Percentiles rank a stretch among this genome's conserved stretches.
Conservation (phyloP, 163 green algal genomes). For the Prototheca stagnorum region DNA sequence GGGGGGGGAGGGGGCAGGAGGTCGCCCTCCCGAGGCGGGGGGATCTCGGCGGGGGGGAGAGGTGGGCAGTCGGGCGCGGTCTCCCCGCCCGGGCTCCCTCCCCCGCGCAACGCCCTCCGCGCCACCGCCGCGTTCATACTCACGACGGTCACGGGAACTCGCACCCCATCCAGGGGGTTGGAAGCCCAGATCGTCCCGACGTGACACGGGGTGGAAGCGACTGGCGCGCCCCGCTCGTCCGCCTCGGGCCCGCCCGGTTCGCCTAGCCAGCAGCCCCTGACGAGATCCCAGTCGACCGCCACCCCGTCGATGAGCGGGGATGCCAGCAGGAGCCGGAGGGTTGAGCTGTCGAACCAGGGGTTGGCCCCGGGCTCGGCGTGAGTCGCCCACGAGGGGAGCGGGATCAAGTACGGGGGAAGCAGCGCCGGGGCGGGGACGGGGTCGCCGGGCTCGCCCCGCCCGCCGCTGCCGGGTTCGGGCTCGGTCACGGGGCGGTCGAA, state of each 20-base stretch:
- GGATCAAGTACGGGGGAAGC: slow-evolving; percentile 4
- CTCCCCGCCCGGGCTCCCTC: neutral
- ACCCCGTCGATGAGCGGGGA: slow-evolving; percentile 25
- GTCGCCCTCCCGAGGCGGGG: neutral
- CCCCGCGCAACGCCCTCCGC: neutral
- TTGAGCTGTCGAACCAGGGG: slow-evolving; percentile 16
- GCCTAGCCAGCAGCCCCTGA: neutral
- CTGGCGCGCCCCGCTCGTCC: neutral
- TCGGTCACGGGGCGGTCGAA: slow-evolving; percentile 11
- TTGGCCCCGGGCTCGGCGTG: slow-evolving; percentile 36
- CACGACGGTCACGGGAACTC: neutral
- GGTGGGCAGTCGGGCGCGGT: neutral
- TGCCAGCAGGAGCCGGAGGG: slow-evolving; percentile 23
- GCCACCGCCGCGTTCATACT: neutral
- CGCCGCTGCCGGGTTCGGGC: neutral
- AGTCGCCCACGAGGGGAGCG: slow-evolving; percentile 30
- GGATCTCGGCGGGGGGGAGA: too few species aligned
- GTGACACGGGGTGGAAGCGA: neutral
- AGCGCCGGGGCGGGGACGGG: neutral
- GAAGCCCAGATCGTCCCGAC: neutral
- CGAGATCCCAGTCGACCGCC: slow-evolving; percentile 23
- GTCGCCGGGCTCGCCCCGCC: too few species aligned
- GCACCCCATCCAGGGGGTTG: too few species aligned
- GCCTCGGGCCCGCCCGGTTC: neutral
- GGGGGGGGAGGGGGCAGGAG: too few species aligned